Evolutionary conservation across 1,284 basidiomycete genomes (phyloP), one percentile per base, ranked within the genome.

Genomic region (Uromyces viciae-fabae): DNA sequence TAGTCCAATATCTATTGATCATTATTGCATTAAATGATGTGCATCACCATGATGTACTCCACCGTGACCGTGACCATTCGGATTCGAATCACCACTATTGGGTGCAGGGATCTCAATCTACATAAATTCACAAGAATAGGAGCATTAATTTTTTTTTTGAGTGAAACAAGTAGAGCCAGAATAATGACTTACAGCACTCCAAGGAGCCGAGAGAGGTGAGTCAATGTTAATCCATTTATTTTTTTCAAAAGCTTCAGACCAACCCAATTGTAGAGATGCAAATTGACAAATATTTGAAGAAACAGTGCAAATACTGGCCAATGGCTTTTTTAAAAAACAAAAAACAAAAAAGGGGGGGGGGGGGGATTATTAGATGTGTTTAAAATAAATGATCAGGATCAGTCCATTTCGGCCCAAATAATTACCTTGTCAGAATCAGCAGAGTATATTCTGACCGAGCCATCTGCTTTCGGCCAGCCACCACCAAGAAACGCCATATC

Each of bases 231-330:
- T 74, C 71, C 69, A 81, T 49, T 56, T 81, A 1, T 31, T 31
- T 22, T 81, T 49, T 64, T 74, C 71, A 31, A 81, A 81, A 15
- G 71, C 54, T 36, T 73, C 60, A 0, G 54, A 9, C 78, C 78
- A 81, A 38, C 78, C 78, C 25, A 81, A 22, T 46, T 81, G 78
- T 9, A 81, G 43, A 46, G 78, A 69, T 22, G 14, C 78, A 42
- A 81, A 81, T 46, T 81, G 78, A 56, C 78, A 81, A 36, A 81
- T 81, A 33, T 81, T 81, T 17, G 78, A 81, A 40, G 78, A 81
- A 42, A 74, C 69, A 9, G 78, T 81, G 43, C 78, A 81, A 81
- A 81, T 81, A n/a, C 43, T 74, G 28, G 69, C 69, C 11, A 81
- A 40, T 22, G 78, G 78, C 78, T 81, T 14, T 17, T 38, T 33